These are phyloP conservation scores for Fusarium pininemorale DNA, from an alignment of 2,329 filamentous ascomycete species.

Conservation along the genomic window DNA sequence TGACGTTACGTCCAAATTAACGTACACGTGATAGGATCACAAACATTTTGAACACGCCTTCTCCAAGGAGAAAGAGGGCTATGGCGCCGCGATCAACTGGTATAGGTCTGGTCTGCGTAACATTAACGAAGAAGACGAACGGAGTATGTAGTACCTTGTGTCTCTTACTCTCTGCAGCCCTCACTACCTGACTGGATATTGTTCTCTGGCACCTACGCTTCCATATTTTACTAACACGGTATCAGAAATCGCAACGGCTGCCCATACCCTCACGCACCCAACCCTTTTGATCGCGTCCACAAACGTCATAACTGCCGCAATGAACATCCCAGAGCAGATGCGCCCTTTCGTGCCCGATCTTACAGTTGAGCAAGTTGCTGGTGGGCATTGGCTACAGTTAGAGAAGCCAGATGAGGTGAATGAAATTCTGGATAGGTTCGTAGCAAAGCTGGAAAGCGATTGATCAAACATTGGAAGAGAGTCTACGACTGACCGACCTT, in stretches of 20 bases:
- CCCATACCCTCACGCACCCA: not conserved
- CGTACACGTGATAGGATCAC: not conserved
- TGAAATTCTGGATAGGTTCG: not conserved
- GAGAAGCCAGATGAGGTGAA: not conserved
- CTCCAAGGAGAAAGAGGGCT: not conserved
- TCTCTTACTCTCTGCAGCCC: too few relatives aligned
- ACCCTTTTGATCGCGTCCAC: not conserved
- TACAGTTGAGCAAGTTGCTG: not conserved
- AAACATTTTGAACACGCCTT: not conserved
- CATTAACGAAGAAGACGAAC: not conserved
- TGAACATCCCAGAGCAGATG: not conserved
- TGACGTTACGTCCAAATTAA: accelerated
- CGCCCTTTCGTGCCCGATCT: not conserved
- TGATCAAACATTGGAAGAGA: too few relatives aligned
- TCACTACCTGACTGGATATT: not conserved
- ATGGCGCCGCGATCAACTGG: not conserved
- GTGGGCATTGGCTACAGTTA: not conserved
- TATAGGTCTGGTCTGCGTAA: not conserved
- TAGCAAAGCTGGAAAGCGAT: too few relatives aligned
- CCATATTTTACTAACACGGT: not conserved
- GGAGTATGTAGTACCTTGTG: not conserved
- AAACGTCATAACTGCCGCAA: not conserved
- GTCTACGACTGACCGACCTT: too few relatives aligned
- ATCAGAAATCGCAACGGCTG: not conserved
- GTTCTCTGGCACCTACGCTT: accelerated